These are phyloP conservation scores for Diutina mesorugosa DNA, from an alignment of 1,139 yeast genomes.

Conservation along the genomic window DNA sequence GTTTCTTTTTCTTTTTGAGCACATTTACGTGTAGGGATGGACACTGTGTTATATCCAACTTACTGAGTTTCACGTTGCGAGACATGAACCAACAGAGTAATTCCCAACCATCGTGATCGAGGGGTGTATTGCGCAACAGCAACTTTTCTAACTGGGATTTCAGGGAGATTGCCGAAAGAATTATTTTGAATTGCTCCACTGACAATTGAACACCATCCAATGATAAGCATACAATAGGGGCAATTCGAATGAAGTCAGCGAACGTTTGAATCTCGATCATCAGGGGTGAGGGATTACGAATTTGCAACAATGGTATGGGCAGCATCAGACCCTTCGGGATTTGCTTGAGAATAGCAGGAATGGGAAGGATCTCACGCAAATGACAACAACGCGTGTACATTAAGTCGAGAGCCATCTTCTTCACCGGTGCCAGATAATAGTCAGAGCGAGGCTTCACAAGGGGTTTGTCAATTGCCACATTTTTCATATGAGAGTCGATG, in stretches of 20 bases:
- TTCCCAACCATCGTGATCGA: constrained; percentile 60
- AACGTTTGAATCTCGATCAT: constrained; percentile 62
- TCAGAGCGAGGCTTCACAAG: constrained; percentile 14
- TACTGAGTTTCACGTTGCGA: constrained; percentile 39
- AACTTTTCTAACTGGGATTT: constrained; percentile 52
- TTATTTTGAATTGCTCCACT: constrained; percentile 48
- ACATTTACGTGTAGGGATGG: constrained; percentile 47
- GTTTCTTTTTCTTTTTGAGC: constrained; percentile 27
- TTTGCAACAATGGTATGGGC: constrained; percentile 50
- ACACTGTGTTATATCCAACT: constrained; percentile 61
- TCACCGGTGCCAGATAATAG: constrained; percentile 21
- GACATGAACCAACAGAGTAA: constrained; percentile 58
- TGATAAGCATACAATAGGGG: constrained; percentile 56
- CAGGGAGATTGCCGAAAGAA: constrained; percentile 47
- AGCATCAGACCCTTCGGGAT: constrained; percentile 52
- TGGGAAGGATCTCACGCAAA: constrained; percentile 23
- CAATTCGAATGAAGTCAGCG: constrained; percentile 62
- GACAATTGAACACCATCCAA: constrained; percentile 60
- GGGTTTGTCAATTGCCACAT: constrained; percentile 36
- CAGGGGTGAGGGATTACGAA: constrained; percentile 64
- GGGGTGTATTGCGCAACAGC: constrained; percentile 44
- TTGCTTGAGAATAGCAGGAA: constrained; percentile 66
- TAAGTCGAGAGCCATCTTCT: constrained; percentile 43
- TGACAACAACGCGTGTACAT: constrained; percentile 71
- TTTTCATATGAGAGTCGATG: constrained; percentile 15